Conservation (phyloP, 2,329 filamentous ascomycete species). For the Parastagonospora nodorum region DNA sequence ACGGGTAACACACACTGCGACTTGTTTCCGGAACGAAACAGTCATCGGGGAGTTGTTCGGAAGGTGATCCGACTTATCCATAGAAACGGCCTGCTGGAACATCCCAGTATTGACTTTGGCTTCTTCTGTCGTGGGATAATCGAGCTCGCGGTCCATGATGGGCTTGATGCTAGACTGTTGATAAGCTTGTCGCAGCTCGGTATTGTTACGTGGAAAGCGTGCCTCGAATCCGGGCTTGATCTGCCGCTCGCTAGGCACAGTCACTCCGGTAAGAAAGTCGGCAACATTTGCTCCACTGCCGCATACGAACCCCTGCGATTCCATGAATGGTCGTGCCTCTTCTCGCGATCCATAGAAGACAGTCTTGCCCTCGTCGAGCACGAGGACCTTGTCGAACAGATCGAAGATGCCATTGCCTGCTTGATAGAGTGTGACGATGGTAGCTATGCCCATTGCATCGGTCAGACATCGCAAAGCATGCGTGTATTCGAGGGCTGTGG, state of each 20-base stretch:
- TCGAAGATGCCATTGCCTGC: constrained; percentile 59
- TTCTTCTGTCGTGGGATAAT: constrained; percentile 60
- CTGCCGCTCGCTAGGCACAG: constrained; percentile 51
- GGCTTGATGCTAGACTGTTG: constrained; percentile 56
- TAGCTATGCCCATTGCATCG: constrained; percentile 55
- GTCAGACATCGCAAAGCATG: constrained; percentile 57
- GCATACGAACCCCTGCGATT: constrained; percentile 69
- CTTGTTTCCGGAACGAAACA: constrained; percentile 47
- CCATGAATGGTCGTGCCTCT: constrained; percentile 68
- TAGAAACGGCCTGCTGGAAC: constrained; percentile 58
- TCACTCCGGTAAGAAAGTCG: constrained; percentile 79
- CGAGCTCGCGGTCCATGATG: constrained; percentile 61
- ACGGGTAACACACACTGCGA: constrained; percentile 61
- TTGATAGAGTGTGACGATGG: constrained; percentile 62
- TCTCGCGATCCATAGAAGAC: constrained; percentile 72
- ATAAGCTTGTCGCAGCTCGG: constrained; percentile 54
- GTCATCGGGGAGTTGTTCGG: constrained; percentile 61
- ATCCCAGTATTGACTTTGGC: constrained; percentile 29
- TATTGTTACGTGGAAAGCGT: constrained; percentile 49
- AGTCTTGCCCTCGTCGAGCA: constrained; percentile 76
- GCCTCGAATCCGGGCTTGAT: constrained; percentile 48
- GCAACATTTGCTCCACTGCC: constrained; percentile 67
- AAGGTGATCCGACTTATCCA: constrained; percentile 52
- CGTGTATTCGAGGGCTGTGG: constrained; percentile 60
- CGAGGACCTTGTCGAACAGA: constrained; percentile 72